These are phyloP conservation scores for Aspergillus latus DNA, from an alignment of 2,329 filamentous ascomycete species.

Conservation along the genomic window DNA sequence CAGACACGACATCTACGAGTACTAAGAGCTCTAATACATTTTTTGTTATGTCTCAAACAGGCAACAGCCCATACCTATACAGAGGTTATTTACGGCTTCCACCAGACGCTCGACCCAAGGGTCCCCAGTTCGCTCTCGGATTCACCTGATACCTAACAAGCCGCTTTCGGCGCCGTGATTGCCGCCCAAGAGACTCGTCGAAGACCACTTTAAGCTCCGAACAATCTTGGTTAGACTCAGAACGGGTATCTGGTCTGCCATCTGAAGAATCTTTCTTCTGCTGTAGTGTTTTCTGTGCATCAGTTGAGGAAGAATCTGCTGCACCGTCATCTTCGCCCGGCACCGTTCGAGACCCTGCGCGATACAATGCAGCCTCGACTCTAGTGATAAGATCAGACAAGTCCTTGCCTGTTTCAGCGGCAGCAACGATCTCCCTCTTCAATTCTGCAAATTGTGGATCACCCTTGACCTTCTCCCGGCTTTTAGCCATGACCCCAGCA, in stretches of 20 bases:
- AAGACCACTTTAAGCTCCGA: conserved; percentile 66
- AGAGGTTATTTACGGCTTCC: conserved; percentile 11
- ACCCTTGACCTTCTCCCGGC: conserved; percentile 37
- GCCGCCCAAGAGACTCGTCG: conserved; percentile 73
- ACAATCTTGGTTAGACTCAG: neutral
- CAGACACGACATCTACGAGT: too few relatives aligned
- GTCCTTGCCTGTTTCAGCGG: conserved; percentile 35
- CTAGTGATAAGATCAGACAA: conserved; percentile 42
- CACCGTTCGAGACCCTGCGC: conserved; percentile 27
- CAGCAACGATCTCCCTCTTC: conserved; percentile 39
- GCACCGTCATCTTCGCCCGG: neutral
- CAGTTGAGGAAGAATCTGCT: conserved; percentile 1
- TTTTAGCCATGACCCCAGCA: conserved; percentile 63
- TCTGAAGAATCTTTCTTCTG: neutral
- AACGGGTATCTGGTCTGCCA: neutral
- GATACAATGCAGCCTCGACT: conserved; percentile 47
- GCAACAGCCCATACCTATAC: neutral
- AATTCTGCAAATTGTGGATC: conserved; percentile 33
- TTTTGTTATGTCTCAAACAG: too few relatives aligned
- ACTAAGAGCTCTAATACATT: too few relatives aligned
- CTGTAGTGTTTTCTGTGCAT: neutral
- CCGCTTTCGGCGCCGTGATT: conserved; percentile 60
- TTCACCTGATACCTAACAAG: conserved; percentile 87
- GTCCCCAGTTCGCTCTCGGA: conserved; percentile 90
- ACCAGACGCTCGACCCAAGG: conserved; percentile 57